Conservation (phyloP, 345 rosid species). For the Citrus maxima region DNA sequence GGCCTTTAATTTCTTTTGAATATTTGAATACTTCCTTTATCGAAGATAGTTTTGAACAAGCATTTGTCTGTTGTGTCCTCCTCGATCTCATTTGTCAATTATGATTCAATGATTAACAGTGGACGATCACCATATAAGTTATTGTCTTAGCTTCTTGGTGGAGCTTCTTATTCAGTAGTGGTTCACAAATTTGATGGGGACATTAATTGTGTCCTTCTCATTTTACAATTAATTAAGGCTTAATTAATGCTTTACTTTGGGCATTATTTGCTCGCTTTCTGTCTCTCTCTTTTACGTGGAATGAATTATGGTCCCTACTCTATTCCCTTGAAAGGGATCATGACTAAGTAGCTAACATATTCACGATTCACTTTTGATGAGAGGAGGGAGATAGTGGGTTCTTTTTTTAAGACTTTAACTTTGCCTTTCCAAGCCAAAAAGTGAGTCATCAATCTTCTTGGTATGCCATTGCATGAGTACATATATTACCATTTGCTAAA, state of each 20-base stretch:
- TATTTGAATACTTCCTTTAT: not conserved
- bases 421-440: constrained; percentile 23
- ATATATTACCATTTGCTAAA: constrained; percentile 7
- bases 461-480: constrained; percentile 5
- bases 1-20: constrained; percentile 9
- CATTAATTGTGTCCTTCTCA: not conserved
- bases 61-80: constrained; percentile 8
- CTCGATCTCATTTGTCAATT: constrained; percentile 3
- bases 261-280: constrained; percentile 26
- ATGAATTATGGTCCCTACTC: constrained; percentile 10
- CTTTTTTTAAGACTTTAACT: constrained; percentile 12
- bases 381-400: constrained; percentile 10
- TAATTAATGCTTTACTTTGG: constrained; percentile 6
- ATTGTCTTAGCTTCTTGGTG: constrained; percentile 11
- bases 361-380: not conserved
- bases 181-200: constrained; percentile 23
- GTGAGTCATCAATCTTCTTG: constrained; percentile 15
- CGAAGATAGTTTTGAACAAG: constrained; percentile 1
- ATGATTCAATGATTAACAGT: constrained; percentile 7
- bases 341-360: not conserved
- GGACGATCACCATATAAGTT: not conserved
- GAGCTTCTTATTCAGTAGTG: constrained; percentile 11
- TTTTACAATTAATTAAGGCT: not conserved
- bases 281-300: not conserved
- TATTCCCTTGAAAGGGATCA: not conserved